Evolutionary conservation across 768 basidiomycete species (phyloP).

Genomic region (Pleurotus citrinopileatus): DNA sequence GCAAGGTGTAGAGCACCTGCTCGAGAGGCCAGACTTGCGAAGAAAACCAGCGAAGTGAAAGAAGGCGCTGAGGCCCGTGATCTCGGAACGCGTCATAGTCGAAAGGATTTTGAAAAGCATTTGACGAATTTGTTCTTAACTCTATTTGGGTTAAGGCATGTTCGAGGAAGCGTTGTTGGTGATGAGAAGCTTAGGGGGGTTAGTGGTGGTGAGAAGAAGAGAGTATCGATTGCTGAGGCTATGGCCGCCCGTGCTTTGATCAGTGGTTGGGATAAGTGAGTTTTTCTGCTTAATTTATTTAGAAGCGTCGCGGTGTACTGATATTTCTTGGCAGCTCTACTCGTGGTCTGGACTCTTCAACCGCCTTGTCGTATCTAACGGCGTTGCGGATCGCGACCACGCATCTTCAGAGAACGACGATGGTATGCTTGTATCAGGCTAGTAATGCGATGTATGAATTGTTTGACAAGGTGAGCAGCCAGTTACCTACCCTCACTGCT

Average conservation of each 20-base stretch:
- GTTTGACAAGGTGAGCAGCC: constrained; percentile 52
- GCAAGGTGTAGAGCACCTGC: constrained; percentile 5
- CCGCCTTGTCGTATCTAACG: constrained; percentile 59
- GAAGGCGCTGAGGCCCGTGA: neutral
- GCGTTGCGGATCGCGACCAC: constrained; percentile 51
- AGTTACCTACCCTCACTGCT: neutral
- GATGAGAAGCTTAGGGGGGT: constrained; percentile 55
- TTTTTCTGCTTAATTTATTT: neutral
- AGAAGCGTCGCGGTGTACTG: neutral
- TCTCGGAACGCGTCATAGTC: constrained; percentile 23
- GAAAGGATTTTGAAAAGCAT: constrained; percentile 41
- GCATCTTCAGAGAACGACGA: constrained; percentile 45
- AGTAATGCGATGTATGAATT: constrained; percentile 37
- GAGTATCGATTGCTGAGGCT: constrained; percentile 75
- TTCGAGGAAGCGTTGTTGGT: constrained; percentile 70
- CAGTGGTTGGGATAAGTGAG: constrained; percentile 77
- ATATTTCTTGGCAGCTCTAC: constrained; percentile 41
- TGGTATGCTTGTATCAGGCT: constrained; percentile 64
- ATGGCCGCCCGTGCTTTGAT: constrained; percentile 61
- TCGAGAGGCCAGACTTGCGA: neutral
- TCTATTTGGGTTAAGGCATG: constrained; percentile 76
- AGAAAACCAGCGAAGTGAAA: neutral
- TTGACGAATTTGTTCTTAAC: constrained; percentile 58
- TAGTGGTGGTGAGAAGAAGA: constrained; percentile 76
- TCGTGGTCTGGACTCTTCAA: constrained; percentile 49